Evolutionary conservation across 2,329 filamentous ascomycete species (phyloP).

Genomic region (Metarhizium rileyi): DNA sequence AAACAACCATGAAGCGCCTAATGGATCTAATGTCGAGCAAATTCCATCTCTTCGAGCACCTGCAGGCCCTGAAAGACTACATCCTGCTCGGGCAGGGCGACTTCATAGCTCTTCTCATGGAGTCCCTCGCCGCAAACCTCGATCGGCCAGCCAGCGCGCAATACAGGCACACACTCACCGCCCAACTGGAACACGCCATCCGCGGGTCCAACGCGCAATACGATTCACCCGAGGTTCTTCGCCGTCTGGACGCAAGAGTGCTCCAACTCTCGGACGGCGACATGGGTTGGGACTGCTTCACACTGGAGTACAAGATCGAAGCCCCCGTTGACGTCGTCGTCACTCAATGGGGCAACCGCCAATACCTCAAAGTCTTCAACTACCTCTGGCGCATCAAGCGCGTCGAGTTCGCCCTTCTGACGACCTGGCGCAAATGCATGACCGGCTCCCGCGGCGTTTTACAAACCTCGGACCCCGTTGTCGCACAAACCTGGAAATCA

Average conservation of each 20-base stretch:
- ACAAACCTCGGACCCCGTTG: conserved; percentile 57
- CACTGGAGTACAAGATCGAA: conserved; percentile 96
- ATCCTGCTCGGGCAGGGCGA: conserved; percentile 91
- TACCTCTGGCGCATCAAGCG: conserved; percentile 98
- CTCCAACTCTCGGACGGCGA: conserved; percentile 91
- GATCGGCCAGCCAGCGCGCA: conserved; percentile 94
- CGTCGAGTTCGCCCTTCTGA: conserved; percentile 85
- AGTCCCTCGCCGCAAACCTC: conserved; percentile 83
- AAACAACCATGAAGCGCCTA: conserved; percentile 91
- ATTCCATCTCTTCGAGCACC: conserved; percentile 88
- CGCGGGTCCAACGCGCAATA: conserved; percentile 95
- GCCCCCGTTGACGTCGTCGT: conserved; percentile 95
- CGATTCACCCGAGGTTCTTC: conserved; percentile 83
- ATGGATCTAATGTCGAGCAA: conserved; percentile 91
- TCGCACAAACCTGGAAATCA: conserved; percentile 77
- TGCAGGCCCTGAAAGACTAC: conserved; percentile 88
- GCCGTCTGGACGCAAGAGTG: conserved; percentile 94
- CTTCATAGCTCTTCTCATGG: conserved; percentile 95
- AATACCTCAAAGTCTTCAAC: conserved; percentile 98
- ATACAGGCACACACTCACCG: conserved; percentile 91
- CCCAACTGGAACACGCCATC: conserved; percentile 96
- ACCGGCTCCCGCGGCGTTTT: conserved; percentile 90
- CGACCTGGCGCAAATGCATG: conserved; percentile 92
- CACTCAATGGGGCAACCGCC: conserved; percentile 87
- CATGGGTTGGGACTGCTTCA: conserved; percentile 99